Evolutionary conservation across 306 rosid genomes (phyloP).

Genomic region (Lotus japonicus): DNA sequence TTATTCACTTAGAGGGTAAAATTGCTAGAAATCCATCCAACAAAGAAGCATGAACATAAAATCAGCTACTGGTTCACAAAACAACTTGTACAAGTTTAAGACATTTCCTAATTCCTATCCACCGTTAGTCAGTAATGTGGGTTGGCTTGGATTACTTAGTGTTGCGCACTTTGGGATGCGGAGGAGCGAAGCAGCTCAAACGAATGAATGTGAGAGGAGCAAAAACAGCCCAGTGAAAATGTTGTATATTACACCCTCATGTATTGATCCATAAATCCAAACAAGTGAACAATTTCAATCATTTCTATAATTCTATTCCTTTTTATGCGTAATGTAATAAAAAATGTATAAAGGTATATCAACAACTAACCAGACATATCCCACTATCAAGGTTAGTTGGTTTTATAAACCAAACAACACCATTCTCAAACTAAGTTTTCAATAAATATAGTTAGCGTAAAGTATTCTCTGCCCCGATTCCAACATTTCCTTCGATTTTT

Average conservation of each 20-base stretch:
- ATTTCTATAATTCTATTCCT: background rate
- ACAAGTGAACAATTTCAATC: background rate
- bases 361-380: background rate
- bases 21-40: background rate
- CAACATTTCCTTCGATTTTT: background rate
- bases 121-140: too few species aligned
- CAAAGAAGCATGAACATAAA: background rate
- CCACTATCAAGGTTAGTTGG: background rate
- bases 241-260: background rate
- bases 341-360: background rate
- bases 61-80: background rate
- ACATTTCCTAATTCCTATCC: too few species aligned
- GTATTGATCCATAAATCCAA: background rate
- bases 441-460: background rate
- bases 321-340: background rate
- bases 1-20: background rate
- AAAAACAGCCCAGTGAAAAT: too few species aligned
- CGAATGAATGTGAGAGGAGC: too few species aligned
- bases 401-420: background rate
- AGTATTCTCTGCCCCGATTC: background rate
- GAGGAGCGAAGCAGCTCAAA: too few species aligned
- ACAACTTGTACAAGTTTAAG: slow-evolving; percentile 1
- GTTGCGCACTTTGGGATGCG: too few species aligned
- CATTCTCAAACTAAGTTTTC: background rate
- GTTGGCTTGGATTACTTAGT: too few species aligned